These are phyloP conservation scores for Linum usitatissimum DNA, from an alignment of 345 rosid genomes.

Conservation along the genomic window DNA sequence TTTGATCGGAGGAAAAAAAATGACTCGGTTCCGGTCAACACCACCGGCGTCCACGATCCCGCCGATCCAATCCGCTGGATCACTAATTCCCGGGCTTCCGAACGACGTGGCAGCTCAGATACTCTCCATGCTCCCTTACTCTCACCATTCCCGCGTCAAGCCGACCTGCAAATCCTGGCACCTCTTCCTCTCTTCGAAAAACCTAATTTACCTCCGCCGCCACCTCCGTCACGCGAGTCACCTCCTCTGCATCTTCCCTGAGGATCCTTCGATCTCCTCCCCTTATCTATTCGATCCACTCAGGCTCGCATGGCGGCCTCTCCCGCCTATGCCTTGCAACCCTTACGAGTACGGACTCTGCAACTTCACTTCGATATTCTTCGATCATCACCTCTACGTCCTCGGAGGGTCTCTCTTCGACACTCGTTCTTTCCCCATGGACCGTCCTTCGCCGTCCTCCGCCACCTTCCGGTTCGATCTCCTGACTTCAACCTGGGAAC, in stretches of 20 bases:
- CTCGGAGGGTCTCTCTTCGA: constrained; percentile 89
- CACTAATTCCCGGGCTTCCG: constrained; percentile 64
- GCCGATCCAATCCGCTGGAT: constrained; percentile 24
- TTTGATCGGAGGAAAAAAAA: background rate
- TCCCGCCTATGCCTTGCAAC: constrained; percentile 73
- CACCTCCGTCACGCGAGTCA: constrained; percentile 22
- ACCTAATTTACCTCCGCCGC: constrained; percentile 52
- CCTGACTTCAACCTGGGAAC: constrained; percentile 36
- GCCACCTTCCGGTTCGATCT: constrained; percentile 58
- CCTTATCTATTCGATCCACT: constrained; percentile 74
- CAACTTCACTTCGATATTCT: constrained; percentile 63
- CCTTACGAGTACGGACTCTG: constrained; percentile 79
- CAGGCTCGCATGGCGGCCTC: constrained; percentile 55
- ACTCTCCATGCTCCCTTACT: constrained; percentile 57
- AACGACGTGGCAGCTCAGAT: constrained; percentile 48
- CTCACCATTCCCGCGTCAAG: constrained; percentile 69
- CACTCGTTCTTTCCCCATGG: constrained; percentile 70
- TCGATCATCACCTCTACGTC: constrained; percentile 55
- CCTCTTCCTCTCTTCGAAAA: constrained; percentile 56
- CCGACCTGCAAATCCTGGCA: constrained; percentile 62
- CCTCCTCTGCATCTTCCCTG: constrained; percentile 77
- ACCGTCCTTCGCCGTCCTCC: constrained; percentile 66
- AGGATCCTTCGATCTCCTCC: constrained; percentile 67
- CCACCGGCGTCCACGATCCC: constrained; percentile 10
- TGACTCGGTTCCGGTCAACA: background rate